Percentiles rank a stretch among this genome's conserved stretches.
Evolutionary conservation across 768 basidiomycete species (phyloP).

Genomic region (Phylloporus arenicola): DNA sequence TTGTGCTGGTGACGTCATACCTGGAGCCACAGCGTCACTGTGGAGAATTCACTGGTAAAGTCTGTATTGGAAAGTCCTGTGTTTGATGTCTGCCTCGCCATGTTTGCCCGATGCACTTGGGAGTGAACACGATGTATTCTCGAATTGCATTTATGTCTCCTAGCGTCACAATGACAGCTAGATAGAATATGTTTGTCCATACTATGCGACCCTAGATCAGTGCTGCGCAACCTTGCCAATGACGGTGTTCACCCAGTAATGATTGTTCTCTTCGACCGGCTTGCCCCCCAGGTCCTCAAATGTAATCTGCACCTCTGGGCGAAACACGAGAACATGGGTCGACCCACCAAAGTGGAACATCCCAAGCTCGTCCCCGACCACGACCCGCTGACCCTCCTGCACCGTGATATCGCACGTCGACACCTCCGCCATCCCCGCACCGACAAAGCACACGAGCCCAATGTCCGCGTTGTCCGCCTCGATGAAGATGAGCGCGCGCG

Average conservation of each 20-base stretch:
- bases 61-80: no score
- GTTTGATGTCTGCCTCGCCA: no score
- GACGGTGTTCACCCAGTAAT: constrained; percentile 9
- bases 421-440: constrained; percentile 59
- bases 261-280: background rate
- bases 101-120: no score
- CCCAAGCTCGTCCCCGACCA: constrained; percentile 49
- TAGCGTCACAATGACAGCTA: no score
- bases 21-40: no score
- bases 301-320: background rate
- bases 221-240: background rate
- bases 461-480: constrained; percentile 44
- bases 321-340: constrained; percentile 40
- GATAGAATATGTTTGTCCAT: no score
- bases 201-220: no score
- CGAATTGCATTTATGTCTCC: no score
- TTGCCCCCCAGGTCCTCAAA: background rate
- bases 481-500: constrained; percentile 52
- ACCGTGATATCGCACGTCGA: constrained; percentile 53
- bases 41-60: no score
- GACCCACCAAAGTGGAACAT: constrained; percentile 65
- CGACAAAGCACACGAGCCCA: constrained; percentile 50
- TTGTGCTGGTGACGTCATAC: no score
- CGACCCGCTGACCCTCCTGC: constrained; percentile 37
- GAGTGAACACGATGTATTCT: no score